Conservation (phyloP, 163 green algal genomes). For the Trebouxia gelatinosa region DNA sequence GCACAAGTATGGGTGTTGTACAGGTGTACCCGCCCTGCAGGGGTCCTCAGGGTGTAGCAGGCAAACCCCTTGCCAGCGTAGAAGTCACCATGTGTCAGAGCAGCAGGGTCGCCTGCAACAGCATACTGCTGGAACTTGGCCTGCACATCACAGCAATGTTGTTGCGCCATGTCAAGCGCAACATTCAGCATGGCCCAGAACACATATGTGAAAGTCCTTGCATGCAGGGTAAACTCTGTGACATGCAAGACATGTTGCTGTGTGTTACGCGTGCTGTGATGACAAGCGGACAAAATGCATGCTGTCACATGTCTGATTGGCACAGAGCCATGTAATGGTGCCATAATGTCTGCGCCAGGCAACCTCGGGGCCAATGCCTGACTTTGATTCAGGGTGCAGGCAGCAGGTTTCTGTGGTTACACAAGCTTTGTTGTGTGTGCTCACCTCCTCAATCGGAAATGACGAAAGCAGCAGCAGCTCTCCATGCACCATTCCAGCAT, state of each 20-base stretch:
- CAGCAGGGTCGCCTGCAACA: slow-evolving; percentile 30
- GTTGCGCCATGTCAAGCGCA: too few species aligned
- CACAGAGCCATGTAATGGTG: too few species aligned
- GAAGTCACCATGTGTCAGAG: slow-evolving; percentile 27
- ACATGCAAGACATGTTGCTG: too few species aligned
- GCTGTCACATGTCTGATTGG: too few species aligned
- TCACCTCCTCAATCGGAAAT: background rate
- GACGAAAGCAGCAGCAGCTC: background rate
- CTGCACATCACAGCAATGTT: background rate
- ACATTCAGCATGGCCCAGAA: too few species aligned
- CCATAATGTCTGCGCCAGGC: slow-evolving; percentile 1
- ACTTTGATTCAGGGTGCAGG: background rate
- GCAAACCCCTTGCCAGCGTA: slow-evolving; percentile 38
- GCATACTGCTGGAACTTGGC: slow-evolving; percentile 28
- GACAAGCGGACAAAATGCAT: too few species aligned
- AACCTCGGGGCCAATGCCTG: background rate
- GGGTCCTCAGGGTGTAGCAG: slow-evolving; percentile 25
- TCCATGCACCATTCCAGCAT: background rate
- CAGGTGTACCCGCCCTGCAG: slow-evolving; percentile 11
- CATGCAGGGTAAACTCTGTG: too few species aligned
- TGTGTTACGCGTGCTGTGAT: too few species aligned
- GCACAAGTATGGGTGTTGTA: slow-evolving; percentile 40
- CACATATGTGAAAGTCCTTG: too few species aligned
- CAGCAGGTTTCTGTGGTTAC: too few species aligned
- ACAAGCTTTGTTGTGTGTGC: too few species aligned